Percentiles rank a stretch among this genome's conserved stretches.
These are phyloP conservation scores for Hippophae rhamnoides DNA, from an alignment of 306 rosid genomes.

Conservation along the genomic window DNA sequence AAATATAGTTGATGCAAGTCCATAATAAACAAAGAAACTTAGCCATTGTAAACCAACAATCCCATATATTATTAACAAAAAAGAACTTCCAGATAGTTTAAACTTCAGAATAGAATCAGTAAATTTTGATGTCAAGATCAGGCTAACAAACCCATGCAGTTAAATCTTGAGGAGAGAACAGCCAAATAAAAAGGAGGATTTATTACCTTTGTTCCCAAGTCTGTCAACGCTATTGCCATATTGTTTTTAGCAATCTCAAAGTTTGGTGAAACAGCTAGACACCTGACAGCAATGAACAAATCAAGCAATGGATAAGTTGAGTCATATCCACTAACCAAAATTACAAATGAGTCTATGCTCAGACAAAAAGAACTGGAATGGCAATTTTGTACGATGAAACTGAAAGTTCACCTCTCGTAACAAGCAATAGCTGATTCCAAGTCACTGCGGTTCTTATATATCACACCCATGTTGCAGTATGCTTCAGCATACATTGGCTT, in stretches of 20 bases:
- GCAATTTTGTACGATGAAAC: neutral
- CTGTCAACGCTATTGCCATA: slow-evolving; percentile 99
- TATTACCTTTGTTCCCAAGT: slow-evolving; percentile 92
- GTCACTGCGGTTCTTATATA: slow-evolving; percentile 89
- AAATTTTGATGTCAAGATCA: neutral
- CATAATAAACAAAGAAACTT: neutral
- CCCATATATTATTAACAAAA: too few relatives aligned
- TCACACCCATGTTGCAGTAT: slow-evolving; percentile 98
- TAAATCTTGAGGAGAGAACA: neutral
- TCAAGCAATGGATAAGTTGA: slow-evolving; percentile 8
- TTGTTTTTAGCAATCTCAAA: slow-evolving; percentile 98
- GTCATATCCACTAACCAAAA: neutral
- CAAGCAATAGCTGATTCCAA: slow-evolving; percentile 94
- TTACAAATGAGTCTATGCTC: slow-evolving; percentile 10
- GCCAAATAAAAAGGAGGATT: slow-evolving; percentile 2
- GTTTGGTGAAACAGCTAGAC: slow-evolving; percentile 94
- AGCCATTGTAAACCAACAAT: neutral
- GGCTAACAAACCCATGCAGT: neutral
- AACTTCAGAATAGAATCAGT: neutral
- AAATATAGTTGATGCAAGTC: neutral
- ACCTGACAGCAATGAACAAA: slow-evolving; percentile 44
- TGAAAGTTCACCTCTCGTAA: slow-evolving; percentile 71
- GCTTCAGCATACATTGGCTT: slow-evolving; percentile 99
- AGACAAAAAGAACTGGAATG: neutral
- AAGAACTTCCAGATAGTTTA: too few relatives aligned